Percentiles rank a stretch among this genome's conserved stretches.
Conservation (phyloP, 2,329 filamentous ascomycete species). For the Scytalidium sp. region DNA sequence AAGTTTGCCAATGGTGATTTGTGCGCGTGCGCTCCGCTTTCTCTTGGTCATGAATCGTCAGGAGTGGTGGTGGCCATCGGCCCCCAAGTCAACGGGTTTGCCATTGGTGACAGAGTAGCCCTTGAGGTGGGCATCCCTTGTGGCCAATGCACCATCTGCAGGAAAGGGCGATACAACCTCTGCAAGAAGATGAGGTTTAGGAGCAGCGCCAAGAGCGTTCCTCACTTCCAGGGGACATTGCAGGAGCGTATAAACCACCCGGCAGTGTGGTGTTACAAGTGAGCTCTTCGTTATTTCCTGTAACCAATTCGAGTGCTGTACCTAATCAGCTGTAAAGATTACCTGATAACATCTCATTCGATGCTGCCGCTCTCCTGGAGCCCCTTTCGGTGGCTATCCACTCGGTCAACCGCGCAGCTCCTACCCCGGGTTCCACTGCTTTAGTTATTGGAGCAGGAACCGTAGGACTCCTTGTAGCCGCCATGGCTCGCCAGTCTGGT, state of each 20-base stretch:
- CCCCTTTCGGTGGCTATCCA: constrained; percentile 62
- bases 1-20: constrained; percentile 71
- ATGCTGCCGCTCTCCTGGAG: constrained; percentile 58
- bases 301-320: neutral
- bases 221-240: constrained; percentile 60
- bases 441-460: constrained; percentile 65
- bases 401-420: constrained; percentile 53
- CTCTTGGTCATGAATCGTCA: constrained; percentile 61
- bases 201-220: constrained; percentile 60
- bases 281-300: constrained; percentile 21
- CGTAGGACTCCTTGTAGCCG: constrained; percentile 60
- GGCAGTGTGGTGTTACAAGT: constrained; percentile 61
- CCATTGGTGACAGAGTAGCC: constrained; percentile 54
- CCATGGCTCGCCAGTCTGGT: constrained; percentile 59
- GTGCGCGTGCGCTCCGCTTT: constrained; percentile 62
- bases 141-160: constrained; percentile 82
- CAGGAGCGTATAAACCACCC: constrained; percentile 63
- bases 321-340: constrained; percentile 36
- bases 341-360: constrained; percentile 56
- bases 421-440: constrained; percentile 50
- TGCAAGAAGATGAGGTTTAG: constrained; percentile 61
- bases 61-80: constrained; percentile 56
- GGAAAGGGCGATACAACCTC: constrained; percentile 74
- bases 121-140: constrained; percentile 94
- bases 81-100: constrained; percentile 48